These are phyloP conservation scores for Neoascochyta sp. DNA, from an alignment of 2,329 filamentous ascomycete species.

Conservation along the genomic window DNA sequence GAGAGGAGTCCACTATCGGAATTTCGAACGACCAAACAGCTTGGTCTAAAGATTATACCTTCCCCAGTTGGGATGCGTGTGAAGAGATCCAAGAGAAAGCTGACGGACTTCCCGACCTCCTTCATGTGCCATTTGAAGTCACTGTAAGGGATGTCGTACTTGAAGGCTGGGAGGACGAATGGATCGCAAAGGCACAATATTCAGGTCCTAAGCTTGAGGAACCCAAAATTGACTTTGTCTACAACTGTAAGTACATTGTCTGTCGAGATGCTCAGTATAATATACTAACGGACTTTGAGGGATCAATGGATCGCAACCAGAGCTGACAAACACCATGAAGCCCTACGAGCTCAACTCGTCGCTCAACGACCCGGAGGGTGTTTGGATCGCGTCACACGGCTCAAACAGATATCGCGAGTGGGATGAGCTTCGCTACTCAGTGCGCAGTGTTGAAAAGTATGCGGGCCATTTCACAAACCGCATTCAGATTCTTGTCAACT, in stretches of 20 bases:
- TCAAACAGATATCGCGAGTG: conserved; percentile 47
- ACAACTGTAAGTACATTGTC: conserved; percentile 33
- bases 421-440: conserved; percentile 46
- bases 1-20: conserved; percentile 5
- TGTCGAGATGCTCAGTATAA: too few relatives aligned
- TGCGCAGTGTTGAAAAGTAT: conserved; percentile 43
- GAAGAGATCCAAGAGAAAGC: conserved; percentile 28
- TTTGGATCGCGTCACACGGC: conserved; percentile 43
- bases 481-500: conserved; percentile 45
- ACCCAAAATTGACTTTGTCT: conserved; percentile 46
- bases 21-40: conserved; percentile 7
- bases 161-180: conserved; percentile 45
- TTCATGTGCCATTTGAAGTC: conserved; percentile 43
- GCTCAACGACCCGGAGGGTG: conserved; percentile 42
- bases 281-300: conserved; percentile 27
- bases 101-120: conserved; percentile 38
- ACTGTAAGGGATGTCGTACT: conserved; percentile 37
- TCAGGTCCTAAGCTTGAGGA: conserved; percentile 33
- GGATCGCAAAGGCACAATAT: conserved; percentile 39
- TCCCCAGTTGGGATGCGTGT: conserved; percentile 27
- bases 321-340: conserved; percentile 37
- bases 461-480: conserved; percentile 43
- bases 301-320: conserved; percentile 44
- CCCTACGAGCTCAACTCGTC: conserved; percentile 42
- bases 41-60: conserved; percentile 13